Percentiles rank a stretch among this genome's conserved stretches.
These are phyloP conservation scores for Phaeosphaeria sp. DNA, from an alignment of 2,329 filamentous ascomycete genomes.

Conservation along the genomic window DNA sequence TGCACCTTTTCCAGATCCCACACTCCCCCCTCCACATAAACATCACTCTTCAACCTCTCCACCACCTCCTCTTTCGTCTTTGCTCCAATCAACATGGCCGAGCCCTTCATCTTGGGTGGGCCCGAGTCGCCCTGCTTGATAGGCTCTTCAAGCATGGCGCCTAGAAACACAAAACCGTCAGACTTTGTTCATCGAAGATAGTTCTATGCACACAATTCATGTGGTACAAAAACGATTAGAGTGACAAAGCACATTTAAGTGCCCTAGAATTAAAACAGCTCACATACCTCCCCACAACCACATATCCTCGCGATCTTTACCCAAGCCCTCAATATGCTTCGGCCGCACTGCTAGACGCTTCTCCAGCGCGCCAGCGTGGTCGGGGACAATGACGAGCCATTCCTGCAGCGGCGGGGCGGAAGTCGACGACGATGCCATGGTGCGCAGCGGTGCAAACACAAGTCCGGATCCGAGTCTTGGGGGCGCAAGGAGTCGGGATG, in stretches of 20 bases:
- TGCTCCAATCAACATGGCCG: slow-evolving; percentile 71
- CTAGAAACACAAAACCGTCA: slow-evolving; percentile 15
- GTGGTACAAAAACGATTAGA: no score
- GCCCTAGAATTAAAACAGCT: no score
- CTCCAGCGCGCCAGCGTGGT: slow-evolving; percentile 50
- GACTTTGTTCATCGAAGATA: not conserved
- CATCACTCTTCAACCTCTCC: slow-evolving; percentile 70
- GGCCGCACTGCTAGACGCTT: slow-evolving; percentile 52
- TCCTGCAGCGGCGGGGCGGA: slow-evolving; percentile 44
- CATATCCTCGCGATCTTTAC: slow-evolving; percentile 34
- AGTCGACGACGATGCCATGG: slow-evolving; percentile 33
- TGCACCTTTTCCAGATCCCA: slow-evolving; percentile 71
- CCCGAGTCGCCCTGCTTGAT: slow-evolving; percentile 64
- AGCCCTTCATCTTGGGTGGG: slow-evolving; percentile 75
- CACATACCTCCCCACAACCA: slow-evolving; percentile 47
- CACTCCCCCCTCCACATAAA: slow-evolving; percentile 74
- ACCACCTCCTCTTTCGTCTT: slow-evolving; percentile 73
- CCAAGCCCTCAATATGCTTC: slow-evolving; percentile 41
- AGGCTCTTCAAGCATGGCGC: slow-evolving; percentile 45
- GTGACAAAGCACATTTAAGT: no score
- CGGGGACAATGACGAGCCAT: slow-evolving; percentile 60
- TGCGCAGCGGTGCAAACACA: slow-evolving; percentile 6
- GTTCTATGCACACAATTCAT: no score
- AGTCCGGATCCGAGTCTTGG: not conserved
- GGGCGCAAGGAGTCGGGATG: not conserved